Percentiles rank a stretch among this genome's conserved stretches.
These are phyloP conservation scores for Aureobasidium sp. DNA, from an alignment of 2,329 filamentous ascomycete species.

Conservation along the genomic window DNA sequence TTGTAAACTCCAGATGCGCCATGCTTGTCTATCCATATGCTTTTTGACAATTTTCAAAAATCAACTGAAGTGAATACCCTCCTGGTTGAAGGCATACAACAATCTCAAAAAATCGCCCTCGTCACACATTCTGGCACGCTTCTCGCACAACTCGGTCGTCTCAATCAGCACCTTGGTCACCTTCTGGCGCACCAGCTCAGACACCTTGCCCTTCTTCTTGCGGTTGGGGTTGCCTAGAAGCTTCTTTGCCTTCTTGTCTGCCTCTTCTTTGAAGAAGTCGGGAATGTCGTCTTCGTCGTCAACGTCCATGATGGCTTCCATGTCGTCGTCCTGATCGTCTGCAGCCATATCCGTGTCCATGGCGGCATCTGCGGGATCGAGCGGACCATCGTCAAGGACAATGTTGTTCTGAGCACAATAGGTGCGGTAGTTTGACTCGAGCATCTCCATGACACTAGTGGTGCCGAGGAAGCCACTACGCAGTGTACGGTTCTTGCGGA, in stretches of 20 bases:
- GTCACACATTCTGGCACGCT: constrained; percentile 76
- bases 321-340: constrained; percentile 33
- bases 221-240: constrained; percentile 43
- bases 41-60: not conserved
- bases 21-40: constrained; percentile 2
- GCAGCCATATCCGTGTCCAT: constrained; percentile 41
- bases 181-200: constrained; percentile 76
- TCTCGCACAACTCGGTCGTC: constrained; percentile 71
- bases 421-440: constrained; percentile 81
- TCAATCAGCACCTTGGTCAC: constrained; percentile 76
- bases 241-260: constrained; percentile 48
- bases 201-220: constrained; percentile 71
- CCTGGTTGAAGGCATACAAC: constrained; percentile 76
- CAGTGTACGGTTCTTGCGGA: constrained; percentile 84
- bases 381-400: constrained; percentile 59
- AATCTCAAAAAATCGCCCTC: constrained; percentile 86
- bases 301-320: constrained; percentile 44
- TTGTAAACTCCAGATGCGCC: not conserved
- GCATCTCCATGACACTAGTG: constrained; percentile 69
- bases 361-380: constrained; percentile 31
- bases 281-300: constrained; percentile 66
- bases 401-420: constrained; percentile 86
- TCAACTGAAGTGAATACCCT: constrained; percentile 83
- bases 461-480: constrained; percentile 74
- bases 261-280: constrained; percentile 69